phyloP scores from a whole-genome alignment of 2,329 filamentous ascomycete species.

The Lithohypha guttulata region DNA sequence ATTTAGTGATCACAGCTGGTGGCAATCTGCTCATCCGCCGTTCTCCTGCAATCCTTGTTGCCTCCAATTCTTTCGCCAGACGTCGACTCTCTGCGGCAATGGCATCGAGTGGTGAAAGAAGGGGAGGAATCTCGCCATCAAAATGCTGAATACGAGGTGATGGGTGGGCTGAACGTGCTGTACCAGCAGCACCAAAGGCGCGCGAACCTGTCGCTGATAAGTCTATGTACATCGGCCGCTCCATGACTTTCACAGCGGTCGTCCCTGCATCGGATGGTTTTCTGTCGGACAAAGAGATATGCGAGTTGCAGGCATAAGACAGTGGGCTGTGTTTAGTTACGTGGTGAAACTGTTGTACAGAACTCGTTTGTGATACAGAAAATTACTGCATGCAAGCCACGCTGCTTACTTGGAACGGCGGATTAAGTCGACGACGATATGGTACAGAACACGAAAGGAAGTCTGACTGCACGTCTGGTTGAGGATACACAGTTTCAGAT shows the following conservation, averaged over 20 bases:
- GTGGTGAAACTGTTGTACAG: conserved; percentile 1
- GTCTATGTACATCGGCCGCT: conserved; percentile 41
- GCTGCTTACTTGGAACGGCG: too few species aligned
- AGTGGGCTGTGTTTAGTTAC: not conserved
- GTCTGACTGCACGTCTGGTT: too few species aligned
- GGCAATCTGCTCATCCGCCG: conserved; percentile 76
- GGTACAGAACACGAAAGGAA: not conserved
- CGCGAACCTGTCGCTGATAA: conserved; percentile 31
- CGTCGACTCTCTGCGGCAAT: conserved; percentile 85
- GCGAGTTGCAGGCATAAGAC: not conserved
- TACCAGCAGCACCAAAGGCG: conserved; percentile 24
- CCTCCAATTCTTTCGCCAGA: conserved; percentile 76
- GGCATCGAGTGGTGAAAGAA: conserved; percentile 87
- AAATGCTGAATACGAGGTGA: conserved; percentile 64
- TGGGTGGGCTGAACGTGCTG: conserved; percentile 44
- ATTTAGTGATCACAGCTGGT: conserved; percentile 70
- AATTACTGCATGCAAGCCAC: not conserved
- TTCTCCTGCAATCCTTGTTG: conserved; percentile 57
- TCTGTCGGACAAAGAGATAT: conserved; percentile 7
- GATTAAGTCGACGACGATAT: conserved; percentile 1
- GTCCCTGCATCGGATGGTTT: not conserved
- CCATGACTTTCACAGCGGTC: not conserved
- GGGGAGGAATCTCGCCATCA: conserved; percentile 72
- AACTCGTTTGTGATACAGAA: not conserved
- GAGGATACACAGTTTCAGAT: not conserved